Evolutionary conservation across 495 filamentous ascomycete genomes (phyloP), one percentile per base, ranked within the genome.

Genomic region (Xylaria nigripes): DNA sequence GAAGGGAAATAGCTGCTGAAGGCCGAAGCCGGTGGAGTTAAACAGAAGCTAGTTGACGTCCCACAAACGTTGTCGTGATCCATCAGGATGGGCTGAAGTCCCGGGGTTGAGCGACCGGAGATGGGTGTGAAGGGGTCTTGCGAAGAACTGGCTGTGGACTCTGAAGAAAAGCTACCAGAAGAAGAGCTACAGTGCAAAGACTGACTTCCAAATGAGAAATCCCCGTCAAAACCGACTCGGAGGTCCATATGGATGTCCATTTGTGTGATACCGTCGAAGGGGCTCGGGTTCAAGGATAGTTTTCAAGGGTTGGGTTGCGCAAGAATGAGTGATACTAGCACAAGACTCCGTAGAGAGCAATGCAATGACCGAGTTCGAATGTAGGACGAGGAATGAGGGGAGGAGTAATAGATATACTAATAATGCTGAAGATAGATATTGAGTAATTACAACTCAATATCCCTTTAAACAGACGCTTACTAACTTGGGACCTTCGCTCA

Each of bases 101-200:
- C 55, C 42, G 59, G 64, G 10, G 62, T 68, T 8, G 67, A 66
- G 51, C 56, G 61, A 23, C 68, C 67, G 44, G 71, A 74, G 4
- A 59, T 62, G 13, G 72, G 72, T 3, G 72, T 75, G 45, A 61
- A 71, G 4, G 70, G 66, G 23, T 66, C 68, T 29, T 63, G 70
- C 30, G 59, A 50, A 23, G 72, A 68, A 30, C 60, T 56, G 22
- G 60, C 40, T 13, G 67, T 66, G 25, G 69, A 64, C 6, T 59
- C 67, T 3, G 67, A 71, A 16, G 70, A 73, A 38, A 63, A 64
- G 46, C 60, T 62, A 42, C 61, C 60, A 7, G 50, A 55, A 30
- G 65, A 66, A 1, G 66, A 63, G 40, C 54, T 47, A 42, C 56
- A 67, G n/a, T 58, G 34, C 56, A 58, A 6, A 4, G 50, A 9